Evolutionary conservation across 1,284 basidiomycete species (phyloP).

Genomic region (Cryptococcus hybrid): DNA sequence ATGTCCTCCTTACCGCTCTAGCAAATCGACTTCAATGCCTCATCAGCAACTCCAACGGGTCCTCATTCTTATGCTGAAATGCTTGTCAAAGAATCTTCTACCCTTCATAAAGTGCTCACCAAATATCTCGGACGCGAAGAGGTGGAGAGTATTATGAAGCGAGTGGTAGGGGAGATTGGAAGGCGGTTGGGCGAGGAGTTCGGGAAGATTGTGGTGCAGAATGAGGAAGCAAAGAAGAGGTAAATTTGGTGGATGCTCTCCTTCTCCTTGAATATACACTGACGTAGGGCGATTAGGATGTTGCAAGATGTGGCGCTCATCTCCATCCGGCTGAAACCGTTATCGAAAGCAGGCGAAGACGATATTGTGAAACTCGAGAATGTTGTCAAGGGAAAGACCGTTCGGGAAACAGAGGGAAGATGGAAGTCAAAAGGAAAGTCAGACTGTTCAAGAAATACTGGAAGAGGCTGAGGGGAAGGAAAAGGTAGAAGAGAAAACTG

Average conservation of each 20-base stretch:
- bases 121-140: conserved; percentile 76
- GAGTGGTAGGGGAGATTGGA: conserved; percentile 89
- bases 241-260: conserved; percentile 45
- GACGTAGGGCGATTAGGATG: conserved; percentile 56
- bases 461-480: neutral
- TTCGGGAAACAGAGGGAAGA: conserved; percentile 20
- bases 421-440: neutral
- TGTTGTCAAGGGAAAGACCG: conserved; percentile 69
- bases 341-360: conserved; percentile 57
- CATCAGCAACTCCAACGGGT: conserved; percentile 49
- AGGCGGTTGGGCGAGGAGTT: conserved; percentile 83
- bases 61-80: conserved; percentile 77
- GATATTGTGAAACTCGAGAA: conserved; percentile 68
- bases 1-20: too few relatives aligned
- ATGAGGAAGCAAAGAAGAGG: conserved; percentile 77
- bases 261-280: neutral
- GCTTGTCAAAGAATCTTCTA: conserved; percentile 92
- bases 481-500: too few relatives aligned
- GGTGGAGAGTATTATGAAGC: conserved; percentile 86
- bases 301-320: conserved; percentile 73
- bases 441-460: too few relatives aligned
- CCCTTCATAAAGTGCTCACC: conserved; percentile 92
- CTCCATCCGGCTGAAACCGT: conserved; percentile 62
- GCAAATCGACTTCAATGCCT: too few relatives aligned
- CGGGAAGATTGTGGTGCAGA: conserved; percentile 71